phyloP scores from a whole-genome alignment of 257 asterid genomes.

The Nicotiana knightiana region DNA sequence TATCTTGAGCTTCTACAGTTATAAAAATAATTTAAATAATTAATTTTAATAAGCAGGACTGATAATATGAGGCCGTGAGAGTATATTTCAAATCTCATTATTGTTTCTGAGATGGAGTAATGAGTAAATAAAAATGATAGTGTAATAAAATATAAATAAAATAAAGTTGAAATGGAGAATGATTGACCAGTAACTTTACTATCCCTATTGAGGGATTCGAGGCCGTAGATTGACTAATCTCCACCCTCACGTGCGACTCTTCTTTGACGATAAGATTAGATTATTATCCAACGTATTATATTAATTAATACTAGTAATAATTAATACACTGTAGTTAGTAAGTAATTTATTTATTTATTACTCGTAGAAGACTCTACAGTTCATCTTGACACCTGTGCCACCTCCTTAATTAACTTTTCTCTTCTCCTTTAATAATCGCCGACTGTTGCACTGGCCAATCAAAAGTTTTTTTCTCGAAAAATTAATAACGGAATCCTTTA shows the following conservation, averaged over 20 bases:
- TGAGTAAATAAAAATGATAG: neutral
- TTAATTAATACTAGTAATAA: neutral
- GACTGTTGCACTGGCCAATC: constrained; percentile 18
- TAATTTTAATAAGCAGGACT: no score
- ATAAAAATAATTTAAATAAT: no score
- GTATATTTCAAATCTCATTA: no score
- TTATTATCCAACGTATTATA: neutral
- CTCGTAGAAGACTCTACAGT: constrained; percentile 10
- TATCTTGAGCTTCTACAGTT: no score
- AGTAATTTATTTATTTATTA: neutral
- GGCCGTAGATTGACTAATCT: constrained; percentile 42
- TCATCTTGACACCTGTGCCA: constrained; percentile 31
- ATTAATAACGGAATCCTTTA: neutral
- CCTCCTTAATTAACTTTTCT: neutral
- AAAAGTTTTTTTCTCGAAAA: neutral
- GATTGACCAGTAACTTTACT: constrained; percentile 32
- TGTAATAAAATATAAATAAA: neutral
- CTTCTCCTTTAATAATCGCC: constrained; percentile 30
- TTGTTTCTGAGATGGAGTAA: neutral
- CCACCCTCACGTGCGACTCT: constrained; percentile 56
- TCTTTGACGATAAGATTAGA: constrained; percentile 6
- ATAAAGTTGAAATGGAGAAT: constrained; percentile 23
- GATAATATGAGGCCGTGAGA: no score
- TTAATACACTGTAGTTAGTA: neutral
- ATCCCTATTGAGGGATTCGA: constrained; percentile 37